Percentiles rank a stretch among this genome's conserved stretches.
These are phyloP conservation scores for Capsella rubella DNA, from an alignment of 441 rosid species.

Conservation along the genomic window DNA sequence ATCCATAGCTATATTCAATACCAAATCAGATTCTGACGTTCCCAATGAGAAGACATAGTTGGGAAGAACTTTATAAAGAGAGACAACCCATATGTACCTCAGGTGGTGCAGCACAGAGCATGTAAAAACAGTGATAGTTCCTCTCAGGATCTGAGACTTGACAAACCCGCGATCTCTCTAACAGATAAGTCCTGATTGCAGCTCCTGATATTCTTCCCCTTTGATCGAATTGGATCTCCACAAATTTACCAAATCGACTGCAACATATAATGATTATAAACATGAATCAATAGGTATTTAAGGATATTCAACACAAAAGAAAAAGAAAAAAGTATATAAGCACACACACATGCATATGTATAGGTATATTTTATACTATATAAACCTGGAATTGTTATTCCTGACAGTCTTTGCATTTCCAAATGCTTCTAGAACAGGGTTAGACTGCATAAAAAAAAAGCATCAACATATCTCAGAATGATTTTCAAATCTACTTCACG, in stretches of 20 bases:
- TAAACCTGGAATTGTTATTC: constrained; percentile 97
- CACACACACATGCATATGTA: constrained; percentile 12
- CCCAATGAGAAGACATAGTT: constrained; percentile 4
- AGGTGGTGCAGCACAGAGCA: constrained; percentile 96
- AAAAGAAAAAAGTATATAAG: not conserved
- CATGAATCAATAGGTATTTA: constrained; percentile 30
- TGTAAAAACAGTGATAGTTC: constrained; percentile 98
- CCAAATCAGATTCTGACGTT: not conserved
- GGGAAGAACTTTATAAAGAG: constrained; percentile 31
- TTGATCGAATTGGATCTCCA: constrained; percentile 94
- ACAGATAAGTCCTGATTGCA: constrained; percentile 95
- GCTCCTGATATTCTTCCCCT: constrained; percentile 94
- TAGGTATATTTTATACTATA: constrained; percentile 15
- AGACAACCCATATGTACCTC: constrained; percentile 59
- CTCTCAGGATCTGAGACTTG: constrained; percentile 98
- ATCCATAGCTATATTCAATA: constrained; percentile 28
- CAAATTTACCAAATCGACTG: constrained; percentile 98
- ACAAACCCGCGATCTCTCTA: constrained; percentile 97
- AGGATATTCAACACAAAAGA: constrained; percentile 15
- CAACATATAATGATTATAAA: constrained; percentile 42
- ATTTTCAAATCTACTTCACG: constrained; percentile 6
- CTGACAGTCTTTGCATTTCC: constrained; percentile 99
- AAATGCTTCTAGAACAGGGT: constrained; percentile 99
- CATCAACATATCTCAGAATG: constrained; percentile 20
- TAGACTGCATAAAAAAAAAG: constrained; percentile 71